Conservation (phyloP, 1,284 basidiomycete species). For the Somion occarium region DNA sequence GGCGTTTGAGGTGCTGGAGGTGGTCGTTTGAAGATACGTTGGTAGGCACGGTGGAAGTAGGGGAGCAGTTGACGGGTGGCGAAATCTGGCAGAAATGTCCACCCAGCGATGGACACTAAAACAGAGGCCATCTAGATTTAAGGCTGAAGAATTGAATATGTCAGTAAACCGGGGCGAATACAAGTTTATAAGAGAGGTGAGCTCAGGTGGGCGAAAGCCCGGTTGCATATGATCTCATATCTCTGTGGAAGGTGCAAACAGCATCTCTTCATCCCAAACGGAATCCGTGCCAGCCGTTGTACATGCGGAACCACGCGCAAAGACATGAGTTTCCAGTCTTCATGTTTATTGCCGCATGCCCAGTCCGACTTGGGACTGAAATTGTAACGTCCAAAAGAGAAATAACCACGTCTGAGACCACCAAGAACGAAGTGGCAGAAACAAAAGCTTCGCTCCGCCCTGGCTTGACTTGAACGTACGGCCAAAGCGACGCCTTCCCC, state of each 20-base stretch:
- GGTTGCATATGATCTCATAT: constrained; percentile 32
- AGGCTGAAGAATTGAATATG: background rate
- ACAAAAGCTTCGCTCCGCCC: constrained; percentile 14
- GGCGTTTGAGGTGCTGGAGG: constrained; percentile 40
- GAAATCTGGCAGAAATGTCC: constrained; percentile 42
- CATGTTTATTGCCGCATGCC: constrained; percentile 30
- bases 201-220: constrained; percentile 26
- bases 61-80: constrained; percentile 34
- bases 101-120: constrained; percentile 36
- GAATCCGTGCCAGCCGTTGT: constrained; percentile 31
- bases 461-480: constrained; percentile 29
- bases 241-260: constrained; percentile 15
- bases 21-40: constrained; percentile 24
- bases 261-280: constrained; percentile 2
- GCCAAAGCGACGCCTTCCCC: background rate
- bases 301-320: constrained; percentile 38
- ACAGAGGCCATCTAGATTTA: constrained; percentile 18
- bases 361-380: constrained; percentile 9
- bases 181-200: constrained; percentile 6
- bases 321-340: constrained; percentile 28
- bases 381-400: constrained; percentile 23
- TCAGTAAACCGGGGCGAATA: background rate
- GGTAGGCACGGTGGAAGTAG: constrained; percentile 34
- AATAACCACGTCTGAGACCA: constrained; percentile 40
- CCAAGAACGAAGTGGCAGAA: constrained; percentile 21